Evolutionary conservation across 345 rosid species (phyloP).

Genomic region (Syzygium oleosum): DNA sequence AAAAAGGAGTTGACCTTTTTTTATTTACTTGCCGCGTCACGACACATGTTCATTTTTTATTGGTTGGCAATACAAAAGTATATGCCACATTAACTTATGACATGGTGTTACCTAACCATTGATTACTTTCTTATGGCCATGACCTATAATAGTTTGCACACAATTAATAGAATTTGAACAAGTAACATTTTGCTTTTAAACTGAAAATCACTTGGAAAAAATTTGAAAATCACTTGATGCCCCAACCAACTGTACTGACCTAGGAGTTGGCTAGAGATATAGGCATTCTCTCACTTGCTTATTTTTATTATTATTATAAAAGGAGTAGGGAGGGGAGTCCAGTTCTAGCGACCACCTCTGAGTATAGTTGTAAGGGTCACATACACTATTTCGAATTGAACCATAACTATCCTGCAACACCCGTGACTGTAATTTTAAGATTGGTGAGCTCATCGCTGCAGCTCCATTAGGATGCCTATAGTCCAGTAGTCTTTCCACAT

Average conservation of each 20-base stretch:
- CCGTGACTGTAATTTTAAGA: accelerated
- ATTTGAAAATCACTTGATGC: too few species aligned
- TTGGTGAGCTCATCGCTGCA: neutral
- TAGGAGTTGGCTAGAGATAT: neutral
- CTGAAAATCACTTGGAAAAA: neutral
- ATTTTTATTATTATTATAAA: neutral
- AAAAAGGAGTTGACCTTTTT: too few species aligned
- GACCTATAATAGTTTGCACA: neutral
- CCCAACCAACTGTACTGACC: neutral
- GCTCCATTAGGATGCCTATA: neutral
- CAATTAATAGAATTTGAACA: neutral
- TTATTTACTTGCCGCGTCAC: too few species aligned
- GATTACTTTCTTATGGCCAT: too few species aligned
- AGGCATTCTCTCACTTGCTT: neutral
- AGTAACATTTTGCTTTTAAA: neutral
- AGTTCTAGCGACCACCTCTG: neutral
- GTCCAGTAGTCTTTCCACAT: neutral
- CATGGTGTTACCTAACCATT: too few species aligned
- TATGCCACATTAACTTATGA: too few species aligned
- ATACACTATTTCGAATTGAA: neutral
- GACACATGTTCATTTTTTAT: too few species aligned
- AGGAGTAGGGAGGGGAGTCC: neutral
- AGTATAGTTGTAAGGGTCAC: neutral
- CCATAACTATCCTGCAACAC: neutral
- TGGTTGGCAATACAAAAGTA: too few species aligned